Evolutionary conservation across 2,329 filamentous ascomycete genomes (phyloP), one percentile per base, ranked within the genome.

Genomic region (Ophiosphaerella korrae): DNA sequence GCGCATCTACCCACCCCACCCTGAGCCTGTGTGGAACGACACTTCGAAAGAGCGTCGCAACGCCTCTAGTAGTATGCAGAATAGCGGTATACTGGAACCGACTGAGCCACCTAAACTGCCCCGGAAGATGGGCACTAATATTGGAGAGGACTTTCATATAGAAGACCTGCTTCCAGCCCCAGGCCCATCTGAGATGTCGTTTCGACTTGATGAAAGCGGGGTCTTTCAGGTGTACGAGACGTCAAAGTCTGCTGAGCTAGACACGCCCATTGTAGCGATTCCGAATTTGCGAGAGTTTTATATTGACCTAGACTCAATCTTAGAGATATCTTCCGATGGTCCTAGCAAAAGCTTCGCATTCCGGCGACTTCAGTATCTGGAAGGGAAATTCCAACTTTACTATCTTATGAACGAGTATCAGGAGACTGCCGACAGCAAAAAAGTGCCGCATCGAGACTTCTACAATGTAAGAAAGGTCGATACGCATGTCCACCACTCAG

Each of bases 401-500:
- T 85, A 87, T 18, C 83, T 99, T 26, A 79, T 97, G 51, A 97
- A 99, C 70, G 94, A 97, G 73, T 97, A 97, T 63, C 92, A 97
- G 70, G 94, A 99, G 75, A 94, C 95, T 45, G 93, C 94, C 52
- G 94, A 99, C 78, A 97, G 90, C 73, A 99, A 99, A 74, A 93
- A 90, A 65, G 94, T 97, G 47, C 94, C 94, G 2, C 94, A 99
- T 75, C 87, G 94, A 78, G 94, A 99, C 75, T 99, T 99, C 71
- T 99, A 99, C 80, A 99, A 99, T 70, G 94, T 99, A 42, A 85
- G 94, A 70, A 99, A 99, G 74, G 94, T 99, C 43, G 94, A 99
- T 71, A 99, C 94, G 7, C 94, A 99, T 81, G 94, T 99, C 63
- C 94, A 99, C 72, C 94, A 99, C 74, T 99, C 94, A 13, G 94